These are phyloP conservation scores for Bonnemaisonia californica DNA, from an alignment of 31 red algal species.

Conservation along the genomic window DNA sequence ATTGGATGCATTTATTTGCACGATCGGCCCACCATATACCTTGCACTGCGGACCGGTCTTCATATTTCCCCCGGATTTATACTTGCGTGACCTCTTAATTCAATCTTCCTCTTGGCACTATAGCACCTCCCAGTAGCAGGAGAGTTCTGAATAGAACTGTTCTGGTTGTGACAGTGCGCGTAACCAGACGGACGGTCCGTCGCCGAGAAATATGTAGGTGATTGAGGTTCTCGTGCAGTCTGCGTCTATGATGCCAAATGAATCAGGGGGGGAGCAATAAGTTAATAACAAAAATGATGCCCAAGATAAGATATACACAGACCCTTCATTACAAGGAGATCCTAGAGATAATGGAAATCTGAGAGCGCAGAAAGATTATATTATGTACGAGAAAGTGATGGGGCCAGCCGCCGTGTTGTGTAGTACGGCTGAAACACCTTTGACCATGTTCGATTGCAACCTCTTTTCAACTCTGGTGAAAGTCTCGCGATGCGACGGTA, in stretches of 20 bases:
- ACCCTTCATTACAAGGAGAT: not conserved
- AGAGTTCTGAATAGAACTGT: slow-evolving; percentile 77
- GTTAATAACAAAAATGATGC: not conserved
- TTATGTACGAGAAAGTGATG: slow-evolving; percentile 83
- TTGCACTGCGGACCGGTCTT: slow-evolving; percentile 63
- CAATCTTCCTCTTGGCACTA: slow-evolving; percentile 67
- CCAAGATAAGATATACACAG: not conserved
- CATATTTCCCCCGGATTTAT: slow-evolving; percentile 59
- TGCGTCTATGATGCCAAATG: slow-evolving; percentile 19
- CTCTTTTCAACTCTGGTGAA: slow-evolving; percentile 50
- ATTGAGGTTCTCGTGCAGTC: slow-evolving; percentile 47
- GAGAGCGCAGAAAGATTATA: slow-evolving; percentile 34
- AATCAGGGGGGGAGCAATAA: no score
- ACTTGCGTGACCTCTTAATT: slow-evolving; percentile 63
- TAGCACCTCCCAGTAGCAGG: slow-evolving; percentile 63
- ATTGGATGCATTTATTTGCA: slow-evolving; percentile 72
- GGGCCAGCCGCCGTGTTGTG: slow-evolving; percentile 75
- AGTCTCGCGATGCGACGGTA: slow-evolving; percentile 56
- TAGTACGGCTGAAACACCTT: slow-evolving; percentile 50
- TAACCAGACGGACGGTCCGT: slow-evolving; percentile 46
- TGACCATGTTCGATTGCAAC: slow-evolving; percentile 72
- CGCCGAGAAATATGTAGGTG: slow-evolving; percentile 36
- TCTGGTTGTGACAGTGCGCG: slow-evolving; percentile 63
- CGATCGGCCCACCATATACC: slow-evolving; percentile 77
- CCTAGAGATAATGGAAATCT: slow-evolving; percentile 3